Base-by-base conservation (phyloP, 257 asterid genomes). In the Solanum infundibuliforme region DNA sequence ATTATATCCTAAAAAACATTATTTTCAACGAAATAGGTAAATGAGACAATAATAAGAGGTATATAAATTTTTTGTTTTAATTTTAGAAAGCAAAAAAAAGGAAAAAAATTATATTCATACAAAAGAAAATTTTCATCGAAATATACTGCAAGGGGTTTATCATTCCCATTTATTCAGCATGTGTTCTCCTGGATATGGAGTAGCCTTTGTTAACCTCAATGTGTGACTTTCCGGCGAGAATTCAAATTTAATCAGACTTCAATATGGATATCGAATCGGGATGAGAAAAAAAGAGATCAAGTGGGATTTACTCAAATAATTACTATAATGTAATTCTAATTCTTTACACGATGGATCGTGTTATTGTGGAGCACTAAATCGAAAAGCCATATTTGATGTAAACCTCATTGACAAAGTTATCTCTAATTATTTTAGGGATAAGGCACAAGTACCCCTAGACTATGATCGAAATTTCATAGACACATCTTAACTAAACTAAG, bases 141-240 rank as follows among this genome's bases (percentile, higher is more conserved):
- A 60, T 8, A 60, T 23, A 60, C 12, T 23, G 69, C 69, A 4
- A 60, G 25, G 9, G 6, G 29, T 4, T 60, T 60, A 60, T 60
- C 29, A 1, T 60, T 60, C 69, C 25, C 29, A 23, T 60, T 60
- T 60, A 60, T 60, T 60, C 69, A 60, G 12, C 25, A 60, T 23
- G 69, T 2, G 69, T 48, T 1, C 60, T 5, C 60, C 21, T 48
- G 3, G 3, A 14, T 14, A 48, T 14, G 0, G 20, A 2, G 20
- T 48, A 48, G 60, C 21, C 3, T 14, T 48, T 48, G 21, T 48
- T 6, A 48, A 41, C 5, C 14, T 1, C 14, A 41, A 41, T 41
- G 0, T 38, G 10, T 0, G 10, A 38, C 0, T 41, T 11, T 41
- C 0, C 5, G 5, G 5, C 2, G 48, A 41, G 1, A 41, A 11